These are phyloP conservation scores for Dictyophora rubrovolvata DNA, from an alignment of 768 basidiomycete species.

Conservation along the genomic window DNA sequence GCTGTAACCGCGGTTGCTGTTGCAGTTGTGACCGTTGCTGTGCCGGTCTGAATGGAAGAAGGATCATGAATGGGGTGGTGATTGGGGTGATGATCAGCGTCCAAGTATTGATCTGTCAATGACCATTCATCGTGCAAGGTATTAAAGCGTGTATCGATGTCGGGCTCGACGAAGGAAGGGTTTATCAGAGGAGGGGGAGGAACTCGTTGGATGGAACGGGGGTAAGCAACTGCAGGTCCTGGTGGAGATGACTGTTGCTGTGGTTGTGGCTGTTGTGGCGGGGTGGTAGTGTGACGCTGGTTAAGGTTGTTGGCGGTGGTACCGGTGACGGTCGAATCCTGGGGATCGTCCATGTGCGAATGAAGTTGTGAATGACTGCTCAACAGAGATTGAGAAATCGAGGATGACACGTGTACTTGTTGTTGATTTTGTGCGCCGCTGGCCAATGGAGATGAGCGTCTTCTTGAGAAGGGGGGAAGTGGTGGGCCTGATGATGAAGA, in stretches of 20 bases:
- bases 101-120: constrained; percentile 60
- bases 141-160: constrained; percentile 22
- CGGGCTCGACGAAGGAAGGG: constrained; percentile 39
- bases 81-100: constrained; percentile 58
- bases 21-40: constrained; percentile 18
- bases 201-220: constrained; percentile 54
- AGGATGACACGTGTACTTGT: background rate
- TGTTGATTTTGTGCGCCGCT: background rate
- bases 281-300: constrained; percentile 14
- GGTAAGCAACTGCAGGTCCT: constrained; percentile 26
- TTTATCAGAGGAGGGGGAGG: too few relatives aligned
- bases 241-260: constrained; percentile 27
- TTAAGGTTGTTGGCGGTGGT: background rate
- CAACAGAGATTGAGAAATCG: constrained; percentile 2
- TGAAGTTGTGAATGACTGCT: background rate
- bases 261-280: constrained; percentile 20
- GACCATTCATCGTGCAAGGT: constrained; percentile 52
- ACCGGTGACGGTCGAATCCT: constrained; percentile 17
- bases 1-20: background rate
- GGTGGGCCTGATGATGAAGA: constrained; percentile 27
- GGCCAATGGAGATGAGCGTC: background rate
- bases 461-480: background rate
- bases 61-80: constrained; percentile 32
- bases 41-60: background rate
- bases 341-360: background rate